A percentile compares a stretch with the other conserved stretches of the same genome.
Evolutionary conservation across 148 eudicot genomes (phyloP).

Genomic region (Camellia granthamiana): DNA sequence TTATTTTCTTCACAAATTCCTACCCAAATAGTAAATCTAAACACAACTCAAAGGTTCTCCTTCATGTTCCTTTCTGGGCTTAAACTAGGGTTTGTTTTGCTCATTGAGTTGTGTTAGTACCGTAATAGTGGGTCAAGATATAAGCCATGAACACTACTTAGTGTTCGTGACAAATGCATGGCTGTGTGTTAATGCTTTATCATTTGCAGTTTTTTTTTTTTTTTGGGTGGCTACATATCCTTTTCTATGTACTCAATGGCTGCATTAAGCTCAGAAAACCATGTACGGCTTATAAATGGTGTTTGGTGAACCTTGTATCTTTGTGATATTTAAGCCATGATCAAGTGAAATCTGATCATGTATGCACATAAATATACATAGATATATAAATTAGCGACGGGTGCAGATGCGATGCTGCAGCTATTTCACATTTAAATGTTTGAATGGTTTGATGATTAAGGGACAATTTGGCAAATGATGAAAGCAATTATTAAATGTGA

Average conservation of each 20-base stretch:
- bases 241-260: background rate
- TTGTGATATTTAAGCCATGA: background rate
- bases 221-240: too few relatives aligned
- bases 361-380: background rate
- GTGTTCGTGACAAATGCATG: slow-evolving; percentile 3
- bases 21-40: too few relatives aligned
- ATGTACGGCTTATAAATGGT: background rate
- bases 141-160: background rate
- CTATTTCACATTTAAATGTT: too few relatives aligned
- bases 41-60: background rate
- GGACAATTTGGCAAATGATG: too few relatives aligned
- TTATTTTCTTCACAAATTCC: too few relatives aligned
- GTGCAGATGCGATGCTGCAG: too few relatives aligned
- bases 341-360: background rate
- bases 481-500: too few relatives aligned
- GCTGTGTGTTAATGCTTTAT: background rate
- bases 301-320: background rate
- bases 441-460: too few relatives aligned
- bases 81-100: background rate
- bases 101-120: background rate
- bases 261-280: background rate
- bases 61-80: slow-evolving; percentile 13
- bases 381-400: too few relatives aligned
- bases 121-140: background rate
- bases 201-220: background rate